phyloP scores from a whole-genome alignment of 2,329 filamentous ascomycete genomes.

The Uncinocarpus reesii region DNA sequence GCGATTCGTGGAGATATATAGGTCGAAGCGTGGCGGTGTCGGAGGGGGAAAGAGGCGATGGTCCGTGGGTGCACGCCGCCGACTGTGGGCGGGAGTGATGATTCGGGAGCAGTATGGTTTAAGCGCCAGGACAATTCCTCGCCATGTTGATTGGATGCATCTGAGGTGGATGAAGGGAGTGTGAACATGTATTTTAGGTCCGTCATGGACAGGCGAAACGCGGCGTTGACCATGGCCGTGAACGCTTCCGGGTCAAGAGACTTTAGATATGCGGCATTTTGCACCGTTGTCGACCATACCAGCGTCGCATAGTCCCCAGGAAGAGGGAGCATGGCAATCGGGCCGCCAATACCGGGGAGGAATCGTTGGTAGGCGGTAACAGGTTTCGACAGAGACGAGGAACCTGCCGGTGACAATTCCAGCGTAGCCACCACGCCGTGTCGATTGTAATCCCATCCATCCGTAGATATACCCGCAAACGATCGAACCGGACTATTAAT shows the following conservation, averaged over 20 bases:
- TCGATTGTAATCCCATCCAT: slow-evolving; percentile 86
- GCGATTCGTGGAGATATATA: slow-evolving; percentile 87
- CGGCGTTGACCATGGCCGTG: slow-evolving; percentile 79
- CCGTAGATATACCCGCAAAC: slow-evolving; percentile 75
- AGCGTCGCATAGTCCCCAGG: slow-evolving; percentile 74
- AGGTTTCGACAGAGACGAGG: slow-evolving; percentile 29
- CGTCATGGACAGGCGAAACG: slow-evolving; percentile 68
- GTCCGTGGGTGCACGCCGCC: slow-evolving; percentile 64
- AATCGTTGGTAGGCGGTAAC: slow-evolving; percentile 93
- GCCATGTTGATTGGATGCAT: slow-evolving; percentile 41
- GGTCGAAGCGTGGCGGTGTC: slow-evolving; percentile 83
- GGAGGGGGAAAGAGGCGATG: slow-evolving; percentile 81
- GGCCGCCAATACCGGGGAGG: slow-evolving; percentile 65
- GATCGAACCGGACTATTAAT: slow-evolving; percentile 85
- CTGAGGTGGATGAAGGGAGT: slow-evolving; percentile 29
- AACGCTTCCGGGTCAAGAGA: slow-evolving; percentile 63
- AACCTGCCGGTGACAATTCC: slow-evolving; percentile 47
- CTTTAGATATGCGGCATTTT: slow-evolving; percentile 69
- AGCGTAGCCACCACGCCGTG: slow-evolving; percentile 89
- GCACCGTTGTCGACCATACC: slow-evolving; percentile 87
- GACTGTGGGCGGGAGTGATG: slow-evolving; percentile 55
- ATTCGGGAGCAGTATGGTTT: slow-evolving; percentile 52
- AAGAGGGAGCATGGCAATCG: slow-evolving; percentile 80
- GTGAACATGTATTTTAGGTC: slow-evolving; percentile 79
- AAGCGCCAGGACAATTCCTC: slow-evolving; percentile 80